Conservation (phyloP, 495 filamentous ascomycete genomes). For the Lasiosphaeriaceae sp. region DNA sequence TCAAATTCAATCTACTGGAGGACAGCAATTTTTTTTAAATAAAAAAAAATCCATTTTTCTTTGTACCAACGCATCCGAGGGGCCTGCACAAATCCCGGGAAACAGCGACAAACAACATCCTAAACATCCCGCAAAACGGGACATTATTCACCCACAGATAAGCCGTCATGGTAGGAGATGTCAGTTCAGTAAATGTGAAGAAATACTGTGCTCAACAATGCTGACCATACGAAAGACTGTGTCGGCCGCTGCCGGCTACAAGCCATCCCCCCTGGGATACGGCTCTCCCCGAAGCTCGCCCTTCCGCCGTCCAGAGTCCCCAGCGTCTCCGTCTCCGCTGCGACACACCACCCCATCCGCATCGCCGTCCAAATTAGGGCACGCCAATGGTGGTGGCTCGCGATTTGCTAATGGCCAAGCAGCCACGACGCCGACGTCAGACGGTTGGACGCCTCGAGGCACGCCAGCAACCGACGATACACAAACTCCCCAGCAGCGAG, state of each 20-base stretch:
- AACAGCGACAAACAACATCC: too few relatives aligned
- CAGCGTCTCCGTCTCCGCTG: conserved; percentile 44
- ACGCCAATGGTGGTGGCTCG: conserved; percentile 32
- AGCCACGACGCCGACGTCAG: conserved; percentile 23
- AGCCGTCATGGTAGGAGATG: conserved; percentile 6
- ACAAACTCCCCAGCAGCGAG: conserved; percentile 22
- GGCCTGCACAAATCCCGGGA: too few relatives aligned
- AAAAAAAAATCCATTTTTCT: too few relatives aligned
- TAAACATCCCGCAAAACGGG: too few relatives aligned
- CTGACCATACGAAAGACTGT: conserved; percentile 36
- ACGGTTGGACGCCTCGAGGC: conserved; percentile 31
- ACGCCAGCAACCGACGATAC: conserved; percentile 21
- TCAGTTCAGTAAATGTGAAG: not conserved
- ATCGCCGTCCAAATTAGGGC: conserved; percentile 40
- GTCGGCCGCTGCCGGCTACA: conserved; percentile 49
- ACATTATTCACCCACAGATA: not conserved
- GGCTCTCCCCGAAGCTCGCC: conserved; percentile 66
- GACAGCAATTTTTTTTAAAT: too few relatives aligned
- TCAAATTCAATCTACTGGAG: too few relatives aligned
- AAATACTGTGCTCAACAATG: not conserved
- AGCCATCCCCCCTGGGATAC: conserved; percentile 46
- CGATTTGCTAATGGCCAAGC: conserved; percentile 30
- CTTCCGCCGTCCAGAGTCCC: conserved; percentile 64
- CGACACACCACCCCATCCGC: conserved; percentile 45
- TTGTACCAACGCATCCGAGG: too few relatives aligned